phyloP scores from a whole-genome alignment of 306 rosid genomes.

The Gleditsia sinensis region DNA sequence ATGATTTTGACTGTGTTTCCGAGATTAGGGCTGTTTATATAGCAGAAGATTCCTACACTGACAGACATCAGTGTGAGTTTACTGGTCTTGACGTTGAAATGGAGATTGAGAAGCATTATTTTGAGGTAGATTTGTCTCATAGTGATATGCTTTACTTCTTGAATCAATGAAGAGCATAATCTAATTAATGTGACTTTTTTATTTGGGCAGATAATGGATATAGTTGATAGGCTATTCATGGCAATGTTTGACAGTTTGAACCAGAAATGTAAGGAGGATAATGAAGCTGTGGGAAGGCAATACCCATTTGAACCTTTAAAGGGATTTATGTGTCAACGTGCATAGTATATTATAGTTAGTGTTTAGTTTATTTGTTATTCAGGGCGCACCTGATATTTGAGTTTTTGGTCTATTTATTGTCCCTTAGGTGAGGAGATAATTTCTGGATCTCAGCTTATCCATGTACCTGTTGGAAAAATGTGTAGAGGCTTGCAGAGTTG shows the following conservation, averaged over 20 bases:
- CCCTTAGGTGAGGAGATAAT: conserved; percentile 89
- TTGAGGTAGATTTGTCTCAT: conserved; percentile 59
- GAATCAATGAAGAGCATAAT: not conserved
- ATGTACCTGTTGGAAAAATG: conserved; percentile 74
- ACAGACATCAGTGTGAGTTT: conserved; percentile 87
- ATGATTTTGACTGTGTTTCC: conserved; percentile 76
- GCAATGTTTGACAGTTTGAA: conserved; percentile 73
- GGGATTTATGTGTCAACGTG: conserved; percentile 40
- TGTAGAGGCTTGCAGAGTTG: conserved; percentile 79
- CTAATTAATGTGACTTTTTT: conserved; percentile 6
- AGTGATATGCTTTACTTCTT: conserved; percentile 4
- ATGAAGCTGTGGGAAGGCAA: conserved; percentile 72
- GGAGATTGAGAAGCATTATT: conserved; percentile 64
- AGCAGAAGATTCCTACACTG: conserved; percentile 86
- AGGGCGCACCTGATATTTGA: not conserved
- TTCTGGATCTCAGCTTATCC: conserved; percentile 95
- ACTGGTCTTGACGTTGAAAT: conserved; percentile 89
- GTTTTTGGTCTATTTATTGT: conserved; percentile 19
- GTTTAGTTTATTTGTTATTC: conserved; percentile 2
- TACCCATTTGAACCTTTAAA: conserved; percentile 89
- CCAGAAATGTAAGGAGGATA: conserved; percentile 59
- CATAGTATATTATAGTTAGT: not conserved
- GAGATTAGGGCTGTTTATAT: conserved; percentile 84
- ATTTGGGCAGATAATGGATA: conserved; percentile 72
- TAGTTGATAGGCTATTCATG: conserved; percentile 70